Evolutionary conservation across 164 flowering plant species (phyloP).

Genomic region (Santalum album): DNA sequence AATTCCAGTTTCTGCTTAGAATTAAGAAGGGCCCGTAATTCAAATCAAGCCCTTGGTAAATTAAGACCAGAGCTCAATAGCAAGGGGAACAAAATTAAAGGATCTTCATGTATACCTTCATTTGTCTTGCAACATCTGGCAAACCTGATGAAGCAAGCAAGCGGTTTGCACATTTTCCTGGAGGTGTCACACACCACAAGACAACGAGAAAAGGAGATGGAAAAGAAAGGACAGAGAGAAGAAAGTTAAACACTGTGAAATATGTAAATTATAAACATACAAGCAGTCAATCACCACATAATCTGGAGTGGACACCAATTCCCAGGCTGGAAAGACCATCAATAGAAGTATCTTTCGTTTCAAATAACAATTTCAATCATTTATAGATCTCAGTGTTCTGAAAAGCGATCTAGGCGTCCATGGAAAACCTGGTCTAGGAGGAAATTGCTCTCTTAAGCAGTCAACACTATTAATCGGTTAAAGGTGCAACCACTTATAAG

Average conservation of each 20-base stretch:
- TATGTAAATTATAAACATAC: not conserved
- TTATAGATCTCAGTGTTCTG: no score
- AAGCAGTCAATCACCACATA: not conserved
- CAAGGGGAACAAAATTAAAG: conserved; percentile 2
- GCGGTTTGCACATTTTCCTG: conserved; percentile 97
- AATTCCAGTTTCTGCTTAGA: conserved; percentile 65
- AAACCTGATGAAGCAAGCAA: conserved; percentile 83
- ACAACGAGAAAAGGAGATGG: not conserved
- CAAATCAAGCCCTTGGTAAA: not conserved
- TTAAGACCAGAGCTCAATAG: no score
- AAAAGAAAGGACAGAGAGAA: not conserved
- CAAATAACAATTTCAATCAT: no score
- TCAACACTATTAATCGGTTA: no score
- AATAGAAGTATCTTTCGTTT: no score
- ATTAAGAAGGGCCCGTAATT: conserved; percentile 1
- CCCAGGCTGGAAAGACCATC: not conserved
- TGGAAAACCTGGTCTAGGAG: no score
- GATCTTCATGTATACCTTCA: conserved; percentile 59
- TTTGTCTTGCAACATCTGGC: conserved; percentile 83
- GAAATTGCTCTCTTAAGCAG: no score
- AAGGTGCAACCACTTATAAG: no score
- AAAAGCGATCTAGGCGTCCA: no score
- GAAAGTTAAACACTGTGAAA: not conserved
- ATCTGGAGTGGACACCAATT: no score
- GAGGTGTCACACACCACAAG: not conserved